Base-by-base conservation (phyloP, 345 rosid species). In the Eucalyptus tenuipes region DNA sequence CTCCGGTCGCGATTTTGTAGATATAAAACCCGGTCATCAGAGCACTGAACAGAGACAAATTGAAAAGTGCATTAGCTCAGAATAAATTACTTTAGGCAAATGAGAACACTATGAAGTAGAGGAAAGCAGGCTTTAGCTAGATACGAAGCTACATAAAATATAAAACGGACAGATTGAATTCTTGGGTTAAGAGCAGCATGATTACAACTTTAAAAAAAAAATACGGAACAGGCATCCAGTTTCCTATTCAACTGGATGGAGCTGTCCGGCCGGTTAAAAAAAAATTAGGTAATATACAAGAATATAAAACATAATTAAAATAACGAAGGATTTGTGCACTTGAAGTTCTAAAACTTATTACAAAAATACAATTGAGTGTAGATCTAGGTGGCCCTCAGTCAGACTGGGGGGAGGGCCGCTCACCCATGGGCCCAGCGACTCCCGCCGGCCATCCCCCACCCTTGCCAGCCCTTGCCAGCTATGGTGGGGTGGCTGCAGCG, bases 21-120 rank as follows among this genome's bases (percentile, higher is more conserved):
- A 96, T 89, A 92, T 95, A 98, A 92, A 97, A 98, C 49, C 86
- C 91, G 45, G 99, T 94, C 99, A 98, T 97, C 66, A 98, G 93
- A 90, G 93, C 97, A 92, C 99, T 98, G 98, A 96, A 92, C 91
- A 87, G 88, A 87, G 89, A 80, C 25, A 68, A 53, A 89, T 87
- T 82, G 88, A 61, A 33, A 82, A 61, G 68, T 89, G 75, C 25
- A 7, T 86, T 52, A 85, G 87, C 91, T 86, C 89, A n/a, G 87
- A 37, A 16, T 37, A 37, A 85, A 37, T 86, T 13, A 13, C 45
- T 85, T 85, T 16, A 12, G 42, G 31, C 45, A 84, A 87, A 42
- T 40, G 84, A 37, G 64, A 90, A 82, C n/a, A 44, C 71, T 9
- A 88, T 20, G 75, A 64, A n/a, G 24, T n/a, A 29, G 45, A 50